A percentile compares a stretch with the other conserved stretches of the same genome.
Conservation (phyloP, 495 filamentous ascomycete species). For the Hypoxylon perforatum region DNA sequence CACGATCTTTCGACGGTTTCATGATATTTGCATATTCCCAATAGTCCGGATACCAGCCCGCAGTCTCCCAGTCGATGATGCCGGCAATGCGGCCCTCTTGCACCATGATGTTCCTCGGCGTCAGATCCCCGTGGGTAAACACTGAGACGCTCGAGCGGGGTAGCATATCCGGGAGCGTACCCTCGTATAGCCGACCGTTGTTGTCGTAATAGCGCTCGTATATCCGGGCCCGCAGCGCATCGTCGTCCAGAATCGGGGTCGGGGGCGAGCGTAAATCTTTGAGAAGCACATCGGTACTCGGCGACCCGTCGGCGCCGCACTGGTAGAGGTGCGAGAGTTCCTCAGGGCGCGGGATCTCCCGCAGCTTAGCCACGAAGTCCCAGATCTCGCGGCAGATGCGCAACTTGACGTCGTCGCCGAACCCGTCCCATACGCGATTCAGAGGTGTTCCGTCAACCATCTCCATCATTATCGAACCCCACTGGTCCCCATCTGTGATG, state of each 20-base stretch:
- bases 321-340: constrained; percentile 45
- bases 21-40: constrained; percentile 63
- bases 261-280: constrained; percentile 7
- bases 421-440: constrained; percentile 44
- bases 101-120: constrained; percentile 54
- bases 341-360: constrained; percentile 40
- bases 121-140: constrained; percentile 51
- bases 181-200: constrained; percentile 45
- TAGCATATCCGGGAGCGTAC: constrained; percentile 48
- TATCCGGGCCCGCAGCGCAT: constrained; percentile 49
- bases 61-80: constrained; percentile 59
- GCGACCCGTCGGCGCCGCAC: constrained; percentile 42
- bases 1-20: constrained; percentile 45
- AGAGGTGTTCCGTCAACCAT: constrained; percentile 21
- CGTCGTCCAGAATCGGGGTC: constrained; percentile 33
- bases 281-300: background rate
- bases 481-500: background rate
- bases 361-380: constrained; percentile 48
- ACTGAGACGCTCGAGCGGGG: constrained; percentile 44
- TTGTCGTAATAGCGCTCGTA: constrained; percentile 52
- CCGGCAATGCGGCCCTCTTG: constrained; percentile 51
- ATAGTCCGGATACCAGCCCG: constrained; percentile 63
- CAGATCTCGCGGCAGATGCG: constrained; percentile 50
- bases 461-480: constrained; percentile 45
- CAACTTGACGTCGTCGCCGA: constrained; percentile 46